Evolutionary conservation across 225 moss, liverwort and hornwort genomes (phyloP), one percentile per base, ranked within the genome.

Genomic region (Climacium dendroides): DNA sequence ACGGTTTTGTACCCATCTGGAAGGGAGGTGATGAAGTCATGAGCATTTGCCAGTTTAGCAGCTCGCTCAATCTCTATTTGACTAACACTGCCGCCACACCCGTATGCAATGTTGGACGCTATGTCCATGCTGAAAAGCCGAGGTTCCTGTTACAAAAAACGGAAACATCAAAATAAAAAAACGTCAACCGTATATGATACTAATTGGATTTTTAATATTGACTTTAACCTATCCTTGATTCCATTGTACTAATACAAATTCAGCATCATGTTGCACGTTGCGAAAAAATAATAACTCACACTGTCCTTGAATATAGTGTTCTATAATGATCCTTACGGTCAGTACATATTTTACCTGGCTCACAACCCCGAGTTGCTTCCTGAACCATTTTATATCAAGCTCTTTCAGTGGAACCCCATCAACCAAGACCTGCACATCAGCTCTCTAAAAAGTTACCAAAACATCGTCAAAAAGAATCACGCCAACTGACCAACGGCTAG

Each of bases 41-140:
- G 99, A 48, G 99, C 99, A 91, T 99, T 99, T 52, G 99, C 99
- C 83, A 94, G 92, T 91, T 94, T 97, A 39, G 99, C 97, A 47
- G 95, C 96, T 82, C 74, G 89, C 85, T 99, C 97, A 79, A 99
- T 94, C 75, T 96, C 99, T 67, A 60, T 61, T 69, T 92, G 92
- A 71, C 79, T 91, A 70, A 92, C 93, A 76, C 81, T 91, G 50
- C 70, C 83, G 32, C 77, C 90, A 67, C 95, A 95, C 57, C 97
- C 97, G 63, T 99, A 99, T 34, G 97, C 93, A 81, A 99, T 97
- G 89, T 99, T 99, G 85, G 96, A 95, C 53, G 96, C 96, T 87
- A 99, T 94, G 84, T 97, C 99, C 99, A 93, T 99, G 93, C 96
- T 97, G 88, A 99, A 99, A 61, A 99, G 95, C 70, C 97, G 97